These are phyloP conservation scores for Curvularia hawaiiensis DNA, from an alignment of 2,329 filamentous ascomycete species.

Conservation along the genomic window DNA sequence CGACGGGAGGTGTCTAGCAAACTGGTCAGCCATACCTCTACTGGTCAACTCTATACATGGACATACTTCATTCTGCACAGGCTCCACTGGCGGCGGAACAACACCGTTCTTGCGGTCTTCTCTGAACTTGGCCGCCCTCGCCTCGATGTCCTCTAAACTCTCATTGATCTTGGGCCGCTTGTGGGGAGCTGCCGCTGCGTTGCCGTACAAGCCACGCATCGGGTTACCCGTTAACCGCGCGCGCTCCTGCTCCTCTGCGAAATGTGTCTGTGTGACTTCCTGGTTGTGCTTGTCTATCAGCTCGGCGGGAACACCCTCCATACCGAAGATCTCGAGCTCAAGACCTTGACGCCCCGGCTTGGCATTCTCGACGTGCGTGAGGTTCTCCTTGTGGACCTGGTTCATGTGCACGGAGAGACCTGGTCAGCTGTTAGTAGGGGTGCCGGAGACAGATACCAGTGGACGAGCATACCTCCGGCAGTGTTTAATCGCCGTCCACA, in stretches of 20 bases:
- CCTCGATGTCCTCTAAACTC: slow-evolving; percentile 76
- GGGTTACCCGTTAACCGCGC: slow-evolving; percentile 84
- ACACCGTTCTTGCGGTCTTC: slow-evolving; percentile 50
- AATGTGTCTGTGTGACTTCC: slow-evolving; percentile 82
- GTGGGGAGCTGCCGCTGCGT: slow-evolving; percentile 55
- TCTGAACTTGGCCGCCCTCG: slow-evolving; percentile 66
- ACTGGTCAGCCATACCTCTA: slow-evolving; percentile 14
- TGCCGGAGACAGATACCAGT: neutral
- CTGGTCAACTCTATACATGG: neutral
- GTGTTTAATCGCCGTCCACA: slow-evolving; percentile 90
- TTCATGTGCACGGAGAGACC: slow-evolving; percentile 97
- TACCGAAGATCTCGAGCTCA: slow-evolving; percentile 96
- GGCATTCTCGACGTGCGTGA: slow-evolving; percentile 89
- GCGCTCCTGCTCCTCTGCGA: slow-evolving; percentile 82
- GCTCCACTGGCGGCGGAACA: slow-evolving; percentile 42
- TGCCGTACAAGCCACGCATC: slow-evolving; percentile 56
- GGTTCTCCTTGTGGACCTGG: slow-evolving; percentile 95
- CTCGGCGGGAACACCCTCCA: slow-evolving; percentile 94
- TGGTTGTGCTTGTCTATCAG: slow-evolving; percentile 83
- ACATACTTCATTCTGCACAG: slow-evolving; percentile 27
- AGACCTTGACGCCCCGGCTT: slow-evolving; percentile 83
- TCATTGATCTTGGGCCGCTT: slow-evolving; percentile 71
- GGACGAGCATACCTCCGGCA: slow-evolving; percentile 74
- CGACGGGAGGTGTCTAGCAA: slow-evolving; percentile 29
- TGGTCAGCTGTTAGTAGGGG: slow-evolving; percentile 46